phyloP scores from a whole-genome alignment of 768 basidiomycete species.

The Pisolithus microcarpus region DNA sequence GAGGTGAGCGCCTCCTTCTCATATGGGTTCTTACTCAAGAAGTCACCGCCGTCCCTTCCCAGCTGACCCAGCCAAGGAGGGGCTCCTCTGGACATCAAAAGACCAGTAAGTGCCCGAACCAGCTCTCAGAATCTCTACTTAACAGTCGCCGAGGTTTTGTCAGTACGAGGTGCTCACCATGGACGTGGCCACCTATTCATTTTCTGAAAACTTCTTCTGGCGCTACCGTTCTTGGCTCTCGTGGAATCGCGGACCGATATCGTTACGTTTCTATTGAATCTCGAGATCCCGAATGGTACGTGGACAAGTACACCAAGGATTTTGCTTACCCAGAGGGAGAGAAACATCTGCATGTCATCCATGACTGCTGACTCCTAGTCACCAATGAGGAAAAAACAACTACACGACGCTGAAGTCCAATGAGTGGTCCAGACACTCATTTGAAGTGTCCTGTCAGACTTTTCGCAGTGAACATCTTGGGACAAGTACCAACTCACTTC shows the following conservation, averaged over 20 bases:
- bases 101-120: constrained; percentile 18
- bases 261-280: constrained; percentile 25
- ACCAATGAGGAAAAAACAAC: no score
- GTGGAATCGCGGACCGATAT: constrained; percentile 40
- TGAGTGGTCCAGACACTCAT: no score
- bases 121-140: not conserved
- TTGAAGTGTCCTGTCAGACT: no score
- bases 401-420: no score
- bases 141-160: constrained; percentile 29
- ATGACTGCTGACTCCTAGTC: constrained; percentile 21
- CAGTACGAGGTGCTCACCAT: constrained; percentile 40
- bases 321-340: constrained; percentile 9
- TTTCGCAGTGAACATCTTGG: no score
- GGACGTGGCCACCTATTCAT: constrained; percentile 35
- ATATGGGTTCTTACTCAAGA: not conserved
- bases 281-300: not conserved
- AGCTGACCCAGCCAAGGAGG: constrained; percentile 26
- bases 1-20: constrained; percentile 19
- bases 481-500: no score
- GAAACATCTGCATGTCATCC: constrained; percentile 23
- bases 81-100: constrained; percentile 27
- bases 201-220: constrained; percentile 44
- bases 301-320: not conserved
- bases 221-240: constrained; percentile 43
- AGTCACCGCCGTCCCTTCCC: not conserved